phyloP scores from a whole-genome alignment of 108 stramenopile species.

The Skeletonema grethae region DNA sequence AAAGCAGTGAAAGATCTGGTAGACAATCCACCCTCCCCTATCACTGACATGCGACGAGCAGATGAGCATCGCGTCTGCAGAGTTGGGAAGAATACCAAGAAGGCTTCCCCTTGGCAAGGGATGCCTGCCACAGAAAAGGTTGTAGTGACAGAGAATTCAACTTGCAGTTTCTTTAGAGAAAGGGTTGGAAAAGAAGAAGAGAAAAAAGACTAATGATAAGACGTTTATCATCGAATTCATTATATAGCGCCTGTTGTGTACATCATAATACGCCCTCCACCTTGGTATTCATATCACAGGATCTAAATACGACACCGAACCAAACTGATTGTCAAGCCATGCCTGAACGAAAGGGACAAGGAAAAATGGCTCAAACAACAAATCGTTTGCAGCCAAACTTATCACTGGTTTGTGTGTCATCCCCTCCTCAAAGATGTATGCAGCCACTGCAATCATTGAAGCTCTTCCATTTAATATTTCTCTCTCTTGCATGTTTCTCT shows the following conservation, averaged over 20 bases:
- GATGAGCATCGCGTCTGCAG: slow-evolving; percentile 76
- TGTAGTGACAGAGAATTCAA: slow-evolving; percentile 8
- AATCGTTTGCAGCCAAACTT: slow-evolving; percentile 62
- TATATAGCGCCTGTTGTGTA: not conserved
- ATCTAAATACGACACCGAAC: slow-evolving; percentile 18
- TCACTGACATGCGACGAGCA: slow-evolving; percentile 83
- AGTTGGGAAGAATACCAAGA: slow-evolving; percentile 78
- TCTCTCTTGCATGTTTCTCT: slow-evolving; percentile 89
- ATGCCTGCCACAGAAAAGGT: slow-evolving; percentile 75
- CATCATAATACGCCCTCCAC: not conserved
- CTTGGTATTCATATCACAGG: slow-evolving; percentile 2
- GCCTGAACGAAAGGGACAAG: slow-evolving; percentile 75
- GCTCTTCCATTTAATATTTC: slow-evolving; percentile 92
- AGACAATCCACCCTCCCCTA: slow-evolving; percentile 73
- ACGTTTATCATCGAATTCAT: not conserved
- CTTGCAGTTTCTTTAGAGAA: slow-evolving; percentile 48
- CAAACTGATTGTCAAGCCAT: slow-evolving; percentile 70
- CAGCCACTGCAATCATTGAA: slow-evolving; percentile 91
- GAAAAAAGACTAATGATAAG: slow-evolving; percentile 11
- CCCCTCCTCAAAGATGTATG: slow-evolving; percentile 83
- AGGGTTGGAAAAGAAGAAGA: slow-evolving; percentile 1
- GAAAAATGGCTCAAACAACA: slow-evolving; percentile 79
- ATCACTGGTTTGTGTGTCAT: slow-evolving; percentile 69
- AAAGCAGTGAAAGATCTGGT: slow-evolving; percentile 69
- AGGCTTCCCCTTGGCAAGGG: slow-evolving; percentile 70